phyloP scores from a whole-genome alignment of 225 moss, liverwort and hornwort species.

The Pleurozium schreberi region DNA sequence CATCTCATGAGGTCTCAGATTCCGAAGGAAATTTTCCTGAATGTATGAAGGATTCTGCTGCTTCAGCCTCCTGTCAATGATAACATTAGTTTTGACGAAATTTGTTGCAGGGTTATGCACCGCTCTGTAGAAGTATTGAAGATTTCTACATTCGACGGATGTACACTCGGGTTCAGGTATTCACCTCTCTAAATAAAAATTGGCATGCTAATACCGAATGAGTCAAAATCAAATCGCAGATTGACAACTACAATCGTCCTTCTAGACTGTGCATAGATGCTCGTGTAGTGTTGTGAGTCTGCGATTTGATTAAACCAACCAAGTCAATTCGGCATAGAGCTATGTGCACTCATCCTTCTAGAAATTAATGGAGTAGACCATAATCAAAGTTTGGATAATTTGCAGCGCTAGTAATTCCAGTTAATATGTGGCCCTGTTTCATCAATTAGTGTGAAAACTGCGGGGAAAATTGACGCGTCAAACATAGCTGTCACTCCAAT shows the following conservation, averaged over 20 bases:
- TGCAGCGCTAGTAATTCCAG: background rate
- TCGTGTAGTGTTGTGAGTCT: background rate
- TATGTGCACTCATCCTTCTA: background rate
- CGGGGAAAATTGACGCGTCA: background rate
- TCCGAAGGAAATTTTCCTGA: background rate
- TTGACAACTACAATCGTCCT: background rate
- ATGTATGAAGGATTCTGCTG: background rate
- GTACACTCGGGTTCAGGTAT: conserved; percentile 66
- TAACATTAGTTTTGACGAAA: background rate
- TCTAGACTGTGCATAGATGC: background rate
- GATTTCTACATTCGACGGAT: conserved; percentile 74
- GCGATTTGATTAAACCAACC: background rate
- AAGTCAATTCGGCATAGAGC: background rate
- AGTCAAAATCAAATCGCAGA: background rate
- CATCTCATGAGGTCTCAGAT: background rate
- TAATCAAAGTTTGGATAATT: background rate
- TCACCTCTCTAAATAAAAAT: background rate
- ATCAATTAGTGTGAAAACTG: background rate
- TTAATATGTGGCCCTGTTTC: background rate
- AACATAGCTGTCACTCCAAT: background rate
- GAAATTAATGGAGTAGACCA: background rate
- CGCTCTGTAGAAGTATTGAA: conserved; percentile 73
- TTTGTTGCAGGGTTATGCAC: conserved; percentile 66
- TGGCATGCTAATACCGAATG: background rate
- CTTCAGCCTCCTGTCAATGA: background rate